These are phyloP conservation scores for Syzygium oleosum DNA, from an alignment of 345 rosid genomes.

Conservation along the genomic window DNA sequence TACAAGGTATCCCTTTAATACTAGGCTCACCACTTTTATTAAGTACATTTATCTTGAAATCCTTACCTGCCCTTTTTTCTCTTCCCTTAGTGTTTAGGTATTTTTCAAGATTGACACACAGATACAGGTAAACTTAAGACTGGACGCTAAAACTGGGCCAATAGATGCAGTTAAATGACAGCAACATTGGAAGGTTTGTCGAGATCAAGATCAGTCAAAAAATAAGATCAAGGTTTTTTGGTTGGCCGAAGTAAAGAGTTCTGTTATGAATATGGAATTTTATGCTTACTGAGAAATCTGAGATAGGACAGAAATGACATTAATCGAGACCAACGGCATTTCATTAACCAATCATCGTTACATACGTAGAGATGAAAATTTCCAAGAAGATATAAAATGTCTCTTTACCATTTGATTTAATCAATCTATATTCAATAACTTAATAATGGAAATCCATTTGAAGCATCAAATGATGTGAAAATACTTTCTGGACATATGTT, in stretches of 20 bases:
- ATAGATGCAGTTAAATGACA: neutral
- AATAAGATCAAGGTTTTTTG: neutral
- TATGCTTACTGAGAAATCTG: neutral
- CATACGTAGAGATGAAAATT: neutral
- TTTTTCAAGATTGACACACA: neutral
- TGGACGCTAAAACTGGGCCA: neutral
- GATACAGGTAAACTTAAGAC: neutral
- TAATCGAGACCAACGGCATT: neutral
- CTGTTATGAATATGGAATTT: neutral
- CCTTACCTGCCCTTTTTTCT: neutral
- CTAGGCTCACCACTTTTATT: neutral
- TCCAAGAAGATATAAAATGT: neutral
- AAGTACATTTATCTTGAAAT: neutral
- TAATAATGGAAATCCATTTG: neutral
- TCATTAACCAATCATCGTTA: neutral
- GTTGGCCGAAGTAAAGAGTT: neutral
- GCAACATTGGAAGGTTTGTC: neutral
- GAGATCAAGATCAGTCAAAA: neutral
- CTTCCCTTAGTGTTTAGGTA: neutral
- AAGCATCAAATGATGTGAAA: neutral
- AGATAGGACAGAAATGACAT: neutral
- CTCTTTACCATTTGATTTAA: neutral
- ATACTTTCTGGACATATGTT: neutral
- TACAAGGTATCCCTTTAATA: neutral
- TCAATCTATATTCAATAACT: neutral